These are phyloP conservation scores for Fusarium cicatricum DNA, from an alignment of 2,329 filamentous ascomycete genomes.

Conservation along the genomic window DNA sequence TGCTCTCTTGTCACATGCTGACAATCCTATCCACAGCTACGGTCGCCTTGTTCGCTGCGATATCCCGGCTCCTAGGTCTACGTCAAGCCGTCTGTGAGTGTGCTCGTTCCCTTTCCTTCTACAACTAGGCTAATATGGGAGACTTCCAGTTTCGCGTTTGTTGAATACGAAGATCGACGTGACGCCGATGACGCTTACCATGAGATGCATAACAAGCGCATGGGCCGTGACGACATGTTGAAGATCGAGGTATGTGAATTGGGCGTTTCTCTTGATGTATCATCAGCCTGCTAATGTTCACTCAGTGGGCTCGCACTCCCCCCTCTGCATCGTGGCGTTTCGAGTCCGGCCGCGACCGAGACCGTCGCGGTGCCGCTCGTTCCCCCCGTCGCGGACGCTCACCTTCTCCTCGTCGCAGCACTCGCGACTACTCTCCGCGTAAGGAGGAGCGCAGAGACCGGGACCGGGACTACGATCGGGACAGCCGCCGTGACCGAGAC, in stretches of 20 bases:
- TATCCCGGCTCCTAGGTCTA: constrained; percentile 94
- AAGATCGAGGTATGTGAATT: constrained; percentile 86
- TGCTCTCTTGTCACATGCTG: constrained; percentile 55
- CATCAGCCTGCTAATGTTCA: neutral
- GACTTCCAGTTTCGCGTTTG: constrained; percentile 84
- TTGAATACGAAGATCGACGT: constrained; percentile 97
- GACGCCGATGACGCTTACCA: constrained; percentile 99
- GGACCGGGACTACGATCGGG: constrained; percentile 80
- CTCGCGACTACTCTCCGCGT: constrained; percentile 83
- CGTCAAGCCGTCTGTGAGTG: constrained; percentile 93
- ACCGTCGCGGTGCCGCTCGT: constrained; percentile 65
- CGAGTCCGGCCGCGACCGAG: constrained; percentile 85
- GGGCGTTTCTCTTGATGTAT: neutral
- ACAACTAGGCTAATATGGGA: constrained; percentile 15
- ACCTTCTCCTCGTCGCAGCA: constrained; percentile 78
- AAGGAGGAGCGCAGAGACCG: constrained; percentile 88
- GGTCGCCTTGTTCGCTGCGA: constrained; percentile 98
- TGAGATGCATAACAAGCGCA: constrained; percentile 99
- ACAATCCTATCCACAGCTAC: constrained; percentile 71
- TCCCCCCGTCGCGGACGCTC: constrained; percentile 76
- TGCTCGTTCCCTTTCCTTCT: neutral
- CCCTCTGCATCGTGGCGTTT: constrained; percentile 99
- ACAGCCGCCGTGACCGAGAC: constrained; percentile 78
- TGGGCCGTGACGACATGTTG: constrained; percentile 91
- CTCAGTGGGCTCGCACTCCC: constrained; percentile 95